Base-by-base conservation (phyloP, 2,329 filamentous ascomycete species). In the Polychaeton citri region DNA sequence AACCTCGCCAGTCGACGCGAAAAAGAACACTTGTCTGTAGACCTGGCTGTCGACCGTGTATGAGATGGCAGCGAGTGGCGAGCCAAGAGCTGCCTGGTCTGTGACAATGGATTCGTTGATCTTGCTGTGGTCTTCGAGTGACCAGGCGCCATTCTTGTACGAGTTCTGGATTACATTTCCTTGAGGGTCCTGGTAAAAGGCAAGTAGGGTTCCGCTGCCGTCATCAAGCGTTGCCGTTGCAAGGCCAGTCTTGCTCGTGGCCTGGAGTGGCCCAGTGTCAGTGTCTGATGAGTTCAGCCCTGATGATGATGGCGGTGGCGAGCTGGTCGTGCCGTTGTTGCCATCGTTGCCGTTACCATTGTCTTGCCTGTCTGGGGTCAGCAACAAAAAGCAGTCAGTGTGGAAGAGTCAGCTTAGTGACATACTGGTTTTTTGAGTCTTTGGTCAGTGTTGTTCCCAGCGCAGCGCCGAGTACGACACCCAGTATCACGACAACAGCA, bases 21-120 rank as follows among this genome's bases (percentile, higher is more conserved):
- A 32, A 34, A 35, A 46, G 40, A 42, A 46, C 26, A 46, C 19
- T 30, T 42, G 41, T 19, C 42, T 37, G 33, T 38, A 36, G 16
- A 32, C 34, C 7, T 36, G 20, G 16, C 35, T 32, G 21, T 37
- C 26, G 20, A 35, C 21, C 2, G 24, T 24, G 30, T 43, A 45
- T 6, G 37, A 33, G n/a, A 45, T 33, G 7, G 43, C 43, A 5
- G 43, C 38, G n/a, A 45, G 20, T 3, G 43, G 39, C 4, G 41
- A 38, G 19, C 38, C 38, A 3, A 34, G 13, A 16, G 24, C 31
- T 17, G 34, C 37, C 4, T 24, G 33, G 6, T 37, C 26, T n/a
- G 39, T 42, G 12, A 45, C 37, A 20, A 41, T 37, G 5, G 41
- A 30, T 19, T 40, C n/a, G n/a, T 42, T 21, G 16, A 37, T 12